These are phyloP conservation scores for Prosopis cineraria DNA, from an alignment of 306 rosid species.

Conservation along the genomic window DNA sequence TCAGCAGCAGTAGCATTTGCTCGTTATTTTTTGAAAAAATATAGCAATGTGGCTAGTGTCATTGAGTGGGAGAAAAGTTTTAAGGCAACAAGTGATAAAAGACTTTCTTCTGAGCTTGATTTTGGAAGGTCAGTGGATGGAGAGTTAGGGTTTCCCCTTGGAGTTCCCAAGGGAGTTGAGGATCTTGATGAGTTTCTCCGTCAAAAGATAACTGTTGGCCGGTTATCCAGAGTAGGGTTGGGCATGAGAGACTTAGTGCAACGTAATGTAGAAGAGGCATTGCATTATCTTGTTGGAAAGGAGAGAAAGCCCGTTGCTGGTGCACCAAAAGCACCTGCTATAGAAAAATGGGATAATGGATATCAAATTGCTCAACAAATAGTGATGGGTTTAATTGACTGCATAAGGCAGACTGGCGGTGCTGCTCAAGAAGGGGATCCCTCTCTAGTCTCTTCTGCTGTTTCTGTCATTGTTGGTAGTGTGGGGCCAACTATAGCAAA, in stretches of 20 bases:
- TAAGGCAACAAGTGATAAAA: slow-evolving; percentile 68
- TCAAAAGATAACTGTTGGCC: slow-evolving; percentile 82
- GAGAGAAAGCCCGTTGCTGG: slow-evolving; percentile 72
- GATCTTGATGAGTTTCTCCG: slow-evolving; percentile 93
- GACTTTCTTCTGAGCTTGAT: slow-evolving; percentile 83
- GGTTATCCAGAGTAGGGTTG: slow-evolving; percentile 73
- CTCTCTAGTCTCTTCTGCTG: slow-evolving; percentile 87
- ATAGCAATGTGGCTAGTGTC: slow-evolving; percentile 70
- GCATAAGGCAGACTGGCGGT: slow-evolving; percentile 95
- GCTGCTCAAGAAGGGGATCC: slow-evolving; percentile 99
- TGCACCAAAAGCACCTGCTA: slow-evolving; percentile 59
- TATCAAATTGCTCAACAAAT: slow-evolving; percentile 79
- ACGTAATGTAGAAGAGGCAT: slow-evolving; percentile 67
- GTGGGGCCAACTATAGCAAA: slow-evolving; percentile 69
- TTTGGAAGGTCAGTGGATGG: slow-evolving; percentile 72
- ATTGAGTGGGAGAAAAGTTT: slow-evolving; percentile 85
- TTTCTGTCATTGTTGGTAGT: slow-evolving; percentile 81
- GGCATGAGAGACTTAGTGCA: slow-evolving; percentile 90
- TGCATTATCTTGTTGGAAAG: slow-evolving; percentile 62
- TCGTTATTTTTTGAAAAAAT: slow-evolving; percentile 70
- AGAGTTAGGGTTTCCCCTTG: slow-evolving; percentile 76
- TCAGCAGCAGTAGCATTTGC: slow-evolving; percentile 67
- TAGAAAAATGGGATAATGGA: slow-evolving; percentile 89
- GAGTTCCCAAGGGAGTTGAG: slow-evolving; percentile 90
- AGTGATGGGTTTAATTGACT: slow-evolving; percentile 72